Evolutionary conservation across 371 early-diverging fungal genomes (phyloP), one percentile per base, ranked within the genome.

Genomic region (Circinella minor): DNA sequence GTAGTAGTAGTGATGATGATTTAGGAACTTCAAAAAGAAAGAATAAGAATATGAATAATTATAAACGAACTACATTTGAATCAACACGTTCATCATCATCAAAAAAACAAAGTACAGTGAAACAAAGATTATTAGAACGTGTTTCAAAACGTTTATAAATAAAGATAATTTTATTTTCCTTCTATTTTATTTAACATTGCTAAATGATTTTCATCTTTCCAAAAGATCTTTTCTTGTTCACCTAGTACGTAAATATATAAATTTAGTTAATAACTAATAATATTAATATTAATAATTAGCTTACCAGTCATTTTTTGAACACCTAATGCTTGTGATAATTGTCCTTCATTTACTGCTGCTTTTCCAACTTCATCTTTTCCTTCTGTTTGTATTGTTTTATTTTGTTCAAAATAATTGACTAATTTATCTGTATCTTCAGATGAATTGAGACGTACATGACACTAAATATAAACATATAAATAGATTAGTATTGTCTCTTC

Each of bases 391-490:
- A 71, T 49, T 13, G 70, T 38, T 36, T 55, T 69, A 60, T 76
- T 66, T 8, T 55, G 14, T 54, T 67, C 27, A 64, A 81, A 83
- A n/a, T 75, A 79, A 8, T 63, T 18, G 11, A 72, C 71, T 4
- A 79, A 36, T 17, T 61, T 72, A 34, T 69, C 54, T 3, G 78
- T 70, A 66, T 81, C 83, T 17, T 77, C 70, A 1, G 76, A 38
- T 10, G 69, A 64, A 8, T 66, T 51, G 14, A 81, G 14, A 11
- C 83, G 83, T 55, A 77, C 69, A 67, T 81, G 75, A 4, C 71
- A 70, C 77, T 76, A 68, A 4, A 14, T 14, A 37, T 34, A n/a
- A n/a, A 65, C 46, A 46, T 27, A 27, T 27, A 39, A 4, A 5
- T 8, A 27, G 9, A 9, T 15, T 7, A 17, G 48, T n/a, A 6